phyloP scores from a whole-genome alignment of 345 rosid species.

The Leavenworthia alabamica region DNA sequence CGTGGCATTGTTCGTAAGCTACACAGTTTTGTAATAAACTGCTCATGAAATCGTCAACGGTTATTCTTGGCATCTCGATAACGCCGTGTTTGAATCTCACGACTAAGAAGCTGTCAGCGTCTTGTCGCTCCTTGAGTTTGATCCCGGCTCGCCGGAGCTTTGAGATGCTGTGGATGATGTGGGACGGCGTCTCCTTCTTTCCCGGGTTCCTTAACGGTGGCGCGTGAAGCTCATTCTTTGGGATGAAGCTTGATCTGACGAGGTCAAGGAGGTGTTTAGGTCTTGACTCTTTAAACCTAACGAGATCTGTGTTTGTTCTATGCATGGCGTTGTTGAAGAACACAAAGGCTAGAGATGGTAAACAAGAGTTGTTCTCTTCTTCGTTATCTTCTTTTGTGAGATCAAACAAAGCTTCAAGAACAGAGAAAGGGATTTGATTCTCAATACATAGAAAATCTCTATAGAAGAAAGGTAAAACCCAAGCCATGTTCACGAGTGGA shows the following conservation, averaged over 20 bases:
- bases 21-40: constrained; percentile 64
- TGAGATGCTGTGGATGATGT: constrained; percentile 53
- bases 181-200: constrained; percentile 22
- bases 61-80: constrained; percentile 63
- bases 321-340: constrained; percentile 56
- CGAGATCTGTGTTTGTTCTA: constrained; percentile 34
- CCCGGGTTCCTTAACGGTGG: background rate
- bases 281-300: constrained; percentile 19
- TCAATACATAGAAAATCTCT: constrained; percentile 44
- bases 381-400: constrained; percentile 30
- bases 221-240: constrained; percentile 18
- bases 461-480: constrained; percentile 65
- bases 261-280: constrained; percentile 69
- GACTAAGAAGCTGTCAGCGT: constrained; percentile 46
- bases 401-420: constrained; percentile 54
- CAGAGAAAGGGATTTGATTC: constrained; percentile 63
- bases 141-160: constrained; percentile 68
- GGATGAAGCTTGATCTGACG: constrained; percentile 45
- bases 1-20: constrained; percentile 75
- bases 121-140: constrained; percentile 26
- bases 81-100: constrained; percentile 51
- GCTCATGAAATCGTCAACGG: constrained; percentile 66
- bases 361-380: constrained; percentile 28
- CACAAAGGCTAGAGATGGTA: constrained; percentile 42
- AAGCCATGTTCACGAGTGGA: constrained; percentile 62